These are phyloP conservation scores for Lactifluus piperatus DNA, from an alignment of 768 basidiomycete species.

Conservation along the genomic window DNA sequence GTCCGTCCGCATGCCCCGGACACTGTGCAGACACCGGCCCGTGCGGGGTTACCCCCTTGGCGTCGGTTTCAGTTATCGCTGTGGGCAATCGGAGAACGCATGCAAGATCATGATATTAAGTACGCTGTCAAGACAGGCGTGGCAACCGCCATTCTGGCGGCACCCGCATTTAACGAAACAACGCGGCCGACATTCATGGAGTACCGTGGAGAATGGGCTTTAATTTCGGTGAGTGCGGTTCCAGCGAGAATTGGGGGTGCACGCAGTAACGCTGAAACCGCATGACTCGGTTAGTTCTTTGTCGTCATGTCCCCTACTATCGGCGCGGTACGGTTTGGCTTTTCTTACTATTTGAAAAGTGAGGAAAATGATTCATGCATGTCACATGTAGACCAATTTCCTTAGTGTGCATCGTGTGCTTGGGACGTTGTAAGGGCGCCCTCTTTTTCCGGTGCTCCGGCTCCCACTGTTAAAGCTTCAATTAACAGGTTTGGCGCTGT, in stretches of 20 bases:
- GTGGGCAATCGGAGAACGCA: constrained; percentile 59
- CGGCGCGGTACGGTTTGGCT: constrained; percentile 54
- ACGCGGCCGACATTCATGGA: constrained; percentile 73
- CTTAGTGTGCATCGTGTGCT: constrained; percentile 74
- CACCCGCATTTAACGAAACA: constrained; percentile 78
- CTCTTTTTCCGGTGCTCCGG: background rate
- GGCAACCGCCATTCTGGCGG: constrained; percentile 72
- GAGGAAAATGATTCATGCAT: constrained; percentile 7
- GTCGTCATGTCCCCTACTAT: constrained; percentile 89
- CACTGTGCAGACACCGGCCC: constrained; percentile 72
- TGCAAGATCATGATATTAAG: constrained; percentile 69
- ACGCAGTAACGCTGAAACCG: background rate
- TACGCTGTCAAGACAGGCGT: constrained; percentile 86
- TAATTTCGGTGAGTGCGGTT: constrained; percentile 67
- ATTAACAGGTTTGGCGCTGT: constrained; percentile 61
- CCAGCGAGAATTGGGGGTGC: background rate
- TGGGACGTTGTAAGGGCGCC: constrained; percentile 64
- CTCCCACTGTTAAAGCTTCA: constrained; percentile 6
- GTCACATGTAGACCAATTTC: constrained; percentile 62
- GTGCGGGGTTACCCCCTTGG: constrained; percentile 45
- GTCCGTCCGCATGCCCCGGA: constrained; percentile 76
- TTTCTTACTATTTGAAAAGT: background rate
- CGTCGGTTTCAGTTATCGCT: constrained; percentile 59
- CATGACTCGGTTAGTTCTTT: constrained; percentile 48
- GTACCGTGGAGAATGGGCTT: constrained; percentile 90